phyloP scores from a whole-genome alignment of 1,284 basidiomycete genomes.

The Ceratobasidium sp. region DNA sequence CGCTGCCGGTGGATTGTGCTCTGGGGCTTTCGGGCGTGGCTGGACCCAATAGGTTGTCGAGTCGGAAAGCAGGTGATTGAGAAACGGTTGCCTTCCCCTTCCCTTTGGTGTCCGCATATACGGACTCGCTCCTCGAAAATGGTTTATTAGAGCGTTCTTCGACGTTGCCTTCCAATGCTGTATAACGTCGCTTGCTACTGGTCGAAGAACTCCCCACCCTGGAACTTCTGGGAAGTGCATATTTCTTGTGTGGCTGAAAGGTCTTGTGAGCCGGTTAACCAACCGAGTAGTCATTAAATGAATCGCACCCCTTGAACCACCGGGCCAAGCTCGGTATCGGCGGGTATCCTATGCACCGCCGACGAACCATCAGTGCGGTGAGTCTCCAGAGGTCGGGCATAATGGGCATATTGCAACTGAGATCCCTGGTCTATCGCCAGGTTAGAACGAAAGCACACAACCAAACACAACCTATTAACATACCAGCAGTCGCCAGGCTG shows the following conservation, averaged over 20 bases:
- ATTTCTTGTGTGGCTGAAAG: background rate
- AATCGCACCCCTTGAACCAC: conserved; percentile 17
- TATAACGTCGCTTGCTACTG: conserved; percentile 5
- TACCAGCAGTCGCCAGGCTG: conserved; percentile 8
- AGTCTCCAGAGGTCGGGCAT: background rate
- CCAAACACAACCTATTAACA: background rate
- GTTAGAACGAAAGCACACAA: background rate
- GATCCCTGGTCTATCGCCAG: background rate
- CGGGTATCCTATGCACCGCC: background rate
- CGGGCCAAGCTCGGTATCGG: background rate
- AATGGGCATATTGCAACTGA: background rate
- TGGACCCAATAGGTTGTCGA: conserved; percentile 21
- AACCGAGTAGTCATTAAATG: background rate
- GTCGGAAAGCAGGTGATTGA: conserved; percentile 29
- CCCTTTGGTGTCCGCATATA: conserved; percentile 15
- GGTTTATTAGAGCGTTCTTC: conserved; percentile 3
- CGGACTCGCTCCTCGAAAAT: background rate
- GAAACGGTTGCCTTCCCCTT: conserved; percentile 18
- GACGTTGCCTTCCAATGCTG: background rate
- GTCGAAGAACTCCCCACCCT: background rate
- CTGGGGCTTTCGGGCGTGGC: background rate
- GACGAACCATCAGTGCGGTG: background rate
- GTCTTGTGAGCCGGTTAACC: background rate
- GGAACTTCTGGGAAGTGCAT: background rate
- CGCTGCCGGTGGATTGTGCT: background rate